Evolutionary conservation across 768 basidiomycete species (phyloP).

Genomic region (Russula olivacea): DNA sequence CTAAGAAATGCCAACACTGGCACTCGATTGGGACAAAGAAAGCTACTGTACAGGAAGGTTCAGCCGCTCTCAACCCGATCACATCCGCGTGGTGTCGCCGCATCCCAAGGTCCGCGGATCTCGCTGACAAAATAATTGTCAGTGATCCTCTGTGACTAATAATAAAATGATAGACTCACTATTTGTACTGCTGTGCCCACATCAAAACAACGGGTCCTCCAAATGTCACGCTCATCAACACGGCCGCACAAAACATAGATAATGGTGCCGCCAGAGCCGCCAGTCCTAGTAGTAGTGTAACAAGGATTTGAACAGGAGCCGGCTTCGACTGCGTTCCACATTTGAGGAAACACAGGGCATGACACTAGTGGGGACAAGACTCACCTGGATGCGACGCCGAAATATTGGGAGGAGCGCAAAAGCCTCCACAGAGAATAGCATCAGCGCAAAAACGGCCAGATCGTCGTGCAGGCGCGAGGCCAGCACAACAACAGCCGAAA

Average conservation of each 20-base stretch:
- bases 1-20: not conserved
- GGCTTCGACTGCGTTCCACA: conserved; percentile 41
- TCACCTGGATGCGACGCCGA: conserved; percentile 65
- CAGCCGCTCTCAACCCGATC: not conserved
- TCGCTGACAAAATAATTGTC: conserved; percentile 47
- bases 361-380: conserved; percentile 20
- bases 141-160: not conserved
- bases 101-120: conserved; percentile 88
- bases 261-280: conserved; percentile 48
- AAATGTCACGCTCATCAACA: conserved; percentile 57
- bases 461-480: conserved; percentile 84
- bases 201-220: conserved; percentile 67
- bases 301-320: conserved; percentile 39
- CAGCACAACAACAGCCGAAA: conserved; percentile 88
- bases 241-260: conserved; percentile 48
- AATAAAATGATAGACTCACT: conserved; percentile 37
- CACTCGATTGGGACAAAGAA: not conserved
- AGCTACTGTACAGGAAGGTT: not conserved
- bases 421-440: conserved; percentile 73
- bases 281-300: conserved; percentile 55
- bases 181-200: conserved; percentile 86
- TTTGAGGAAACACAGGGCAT: conserved; percentile 8
- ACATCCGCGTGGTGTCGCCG: conserved; percentile 52
- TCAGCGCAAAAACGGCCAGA: conserved; percentile 81
- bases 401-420: conserved; percentile 84